These are phyloP conservation scores for Dorcoceras hygrometricum DNA, from an alignment of 257 asterid genomes.

Conservation along the genomic window DNA sequence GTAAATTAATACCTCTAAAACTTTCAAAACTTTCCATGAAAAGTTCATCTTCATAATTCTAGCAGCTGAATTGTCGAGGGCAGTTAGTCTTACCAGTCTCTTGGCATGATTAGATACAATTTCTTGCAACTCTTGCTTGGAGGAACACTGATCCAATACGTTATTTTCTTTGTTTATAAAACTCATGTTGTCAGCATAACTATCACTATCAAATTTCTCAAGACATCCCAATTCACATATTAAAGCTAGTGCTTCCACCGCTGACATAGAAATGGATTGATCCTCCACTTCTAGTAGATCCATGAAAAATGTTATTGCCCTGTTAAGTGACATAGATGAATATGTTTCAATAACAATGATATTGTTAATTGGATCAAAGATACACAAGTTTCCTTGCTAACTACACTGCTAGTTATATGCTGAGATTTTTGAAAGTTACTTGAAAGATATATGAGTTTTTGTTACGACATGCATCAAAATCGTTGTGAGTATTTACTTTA, in stretches of 20 bases:
- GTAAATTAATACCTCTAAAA: slow-evolving; percentile 21
- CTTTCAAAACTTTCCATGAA: slow-evolving; percentile 24
- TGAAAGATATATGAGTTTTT: not conserved
- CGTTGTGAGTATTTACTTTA: slow-evolving; percentile 15
- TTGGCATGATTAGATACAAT: slow-evolving; percentile 24
- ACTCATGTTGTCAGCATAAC: slow-evolving; percentile 4
- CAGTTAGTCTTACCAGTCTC: slow-evolving; percentile 17
- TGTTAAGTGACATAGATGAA: slow-evolving; percentile 5
- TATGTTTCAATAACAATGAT: not conserved
- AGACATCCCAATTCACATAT: slow-evolving; percentile 31
- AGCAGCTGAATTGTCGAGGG: slow-evolving; percentile 21
- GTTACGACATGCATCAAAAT: slow-evolving; percentile 2
- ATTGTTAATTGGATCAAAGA: not conserved
- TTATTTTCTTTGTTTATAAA: slow-evolving; percentile 20
- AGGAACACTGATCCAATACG: slow-evolving; percentile 5
- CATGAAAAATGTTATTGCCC: slow-evolving; percentile 26
- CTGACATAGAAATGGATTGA: slow-evolving; percentile 24
- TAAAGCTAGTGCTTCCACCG: slow-evolving; percentile 36
- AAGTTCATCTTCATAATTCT: slow-evolving; percentile 26
- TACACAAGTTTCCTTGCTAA: no score
- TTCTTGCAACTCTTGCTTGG: slow-evolving; percentile 26
- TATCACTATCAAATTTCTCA: slow-evolving; percentile 22
- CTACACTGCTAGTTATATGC: no score
- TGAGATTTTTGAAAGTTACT: not conserved
- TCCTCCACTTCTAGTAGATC: slow-evolving; percentile 30